These are phyloP conservation scores for Mycena polygramma DNA, from an alignment of 768 basidiomycete species.

Conservation along the genomic window DNA sequence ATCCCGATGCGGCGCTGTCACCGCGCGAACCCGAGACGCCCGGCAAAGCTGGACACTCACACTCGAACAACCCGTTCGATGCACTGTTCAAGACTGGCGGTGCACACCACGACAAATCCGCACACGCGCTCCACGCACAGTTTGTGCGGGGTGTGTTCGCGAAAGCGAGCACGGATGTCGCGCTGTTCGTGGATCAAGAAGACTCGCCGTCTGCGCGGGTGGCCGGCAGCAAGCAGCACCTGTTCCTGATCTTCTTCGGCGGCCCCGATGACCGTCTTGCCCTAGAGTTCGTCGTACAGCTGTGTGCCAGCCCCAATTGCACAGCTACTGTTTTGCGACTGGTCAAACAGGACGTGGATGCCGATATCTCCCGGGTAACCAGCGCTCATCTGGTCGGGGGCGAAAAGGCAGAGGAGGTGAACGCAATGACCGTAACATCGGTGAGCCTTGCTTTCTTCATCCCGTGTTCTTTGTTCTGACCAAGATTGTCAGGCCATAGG, in stretches of 20 bases:
- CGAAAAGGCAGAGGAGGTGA: constrained; percentile 50
- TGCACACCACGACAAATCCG: constrained; percentile 52
- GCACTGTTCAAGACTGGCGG: constrained; percentile 62
- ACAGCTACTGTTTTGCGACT: constrained; percentile 84
- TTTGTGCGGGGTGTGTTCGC: constrained; percentile 88
- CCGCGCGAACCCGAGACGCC: constrained; percentile 23
- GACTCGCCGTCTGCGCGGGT: constrained; percentile 45
- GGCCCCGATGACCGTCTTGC: constrained; percentile 94
- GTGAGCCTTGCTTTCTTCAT: constrained; percentile 46
- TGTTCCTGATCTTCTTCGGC: constrained; percentile 94
- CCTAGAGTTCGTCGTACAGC: constrained; percentile 85
- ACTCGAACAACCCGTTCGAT: constrained; percentile 78
- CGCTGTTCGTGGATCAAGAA: constrained; percentile 82
- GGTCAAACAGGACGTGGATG: constrained; percentile 58
- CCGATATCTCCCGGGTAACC: constrained; percentile 39
- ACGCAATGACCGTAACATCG: constrained; percentile 61
- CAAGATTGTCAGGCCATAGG: constrained; percentile 45
- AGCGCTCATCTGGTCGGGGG: constrained; percentile 42
- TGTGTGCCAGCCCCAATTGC: constrained; percentile 77
- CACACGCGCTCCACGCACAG: constrained; percentile 77
- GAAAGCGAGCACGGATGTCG: constrained; percentile 80
- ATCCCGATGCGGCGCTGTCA: constrained; percentile 23
- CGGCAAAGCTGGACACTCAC: constrained; percentile 24
- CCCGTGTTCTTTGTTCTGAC: background rate
- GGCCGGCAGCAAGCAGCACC: constrained; percentile 61